Evolutionary conservation across 495 filamentous ascomycete species (phyloP), one percentile per base, ranked within the genome.

Genomic region (Halenospora varia): DNA sequence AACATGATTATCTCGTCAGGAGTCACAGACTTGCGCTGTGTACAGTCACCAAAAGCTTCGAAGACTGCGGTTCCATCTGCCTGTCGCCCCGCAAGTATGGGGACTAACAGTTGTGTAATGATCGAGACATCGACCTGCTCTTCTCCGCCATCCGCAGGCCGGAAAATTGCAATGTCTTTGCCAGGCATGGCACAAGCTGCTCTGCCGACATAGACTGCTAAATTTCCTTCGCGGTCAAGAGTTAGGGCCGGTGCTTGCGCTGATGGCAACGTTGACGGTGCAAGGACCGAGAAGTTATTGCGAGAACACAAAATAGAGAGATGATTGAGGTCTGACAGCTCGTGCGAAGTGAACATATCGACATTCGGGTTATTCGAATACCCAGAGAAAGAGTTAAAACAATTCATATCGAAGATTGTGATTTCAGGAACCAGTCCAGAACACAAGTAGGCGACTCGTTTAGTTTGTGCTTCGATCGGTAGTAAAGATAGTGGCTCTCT

Each of bases 1-100:
- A 71, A 59, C 58, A 71, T 65, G 44, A 68, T 50, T 24, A 71
- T 53, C 55, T 71, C 69, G 25, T 70, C 68, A 4, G 69, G 69
- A 6, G 60, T 48, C 51, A 58, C 58, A 10, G 64, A 25, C 48
- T 57, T 57, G 13, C 56, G 29, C 29, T 35, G 53, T 15, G 59
- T 46, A 3, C 55, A 50, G 24, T 62, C 68, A 1, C 69, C 66
- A 49, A 71, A 64, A 6, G 60, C 62, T 47, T 70, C 67, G 51
- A 71, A 70, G 3, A 67, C 46, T 29, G 57, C 56, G 4, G 65
- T 71, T 2, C 69, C 69, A 44, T 71, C 66, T 29, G 61, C 56
- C 17, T 62, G 60, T 6, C 65, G 59, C 22, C 54, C 52, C 29
- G 63, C 40, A 18, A 70, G 55, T 22, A 70, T 67, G 10, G 65